Evolutionary conservation across 257 asterid genomes (phyloP).

Genomic region (Eucommia ulmoides): DNA sequence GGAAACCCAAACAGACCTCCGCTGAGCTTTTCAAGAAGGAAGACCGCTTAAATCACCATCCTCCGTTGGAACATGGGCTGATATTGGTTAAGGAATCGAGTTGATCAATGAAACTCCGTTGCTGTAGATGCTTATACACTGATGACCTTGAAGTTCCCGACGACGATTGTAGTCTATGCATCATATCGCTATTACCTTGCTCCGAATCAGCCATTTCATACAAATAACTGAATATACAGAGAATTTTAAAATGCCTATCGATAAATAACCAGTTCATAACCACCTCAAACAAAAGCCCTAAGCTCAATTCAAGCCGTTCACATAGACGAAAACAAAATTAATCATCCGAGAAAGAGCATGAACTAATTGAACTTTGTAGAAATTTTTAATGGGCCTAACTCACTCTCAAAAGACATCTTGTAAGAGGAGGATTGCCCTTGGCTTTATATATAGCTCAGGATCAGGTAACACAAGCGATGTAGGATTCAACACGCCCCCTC

Average conservation of each 20-base stretch:
- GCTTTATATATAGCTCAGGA: too few relatives aligned
- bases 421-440: too few relatives aligned
- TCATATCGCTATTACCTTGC: slow-evolving; percentile 34
- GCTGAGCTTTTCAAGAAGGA: slow-evolving; percentile 47
- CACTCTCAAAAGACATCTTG: too few relatives aligned
- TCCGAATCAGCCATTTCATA: slow-evolving; percentile 48
- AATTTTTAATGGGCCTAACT: too few relatives aligned
- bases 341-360: not conserved
- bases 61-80: not conserved
- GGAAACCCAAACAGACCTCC: slow-evolving; percentile 41
- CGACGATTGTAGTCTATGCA: slow-evolving; percentile 69
- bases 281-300: not conserved
- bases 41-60: not conserved
- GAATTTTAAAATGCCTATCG: slow-evolving; percentile 4
- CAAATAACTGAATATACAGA: not conserved
- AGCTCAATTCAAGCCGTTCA: too few relatives aligned
- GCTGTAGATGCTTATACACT: slow-evolving; percentile 22
- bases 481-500: too few relatives aligned
- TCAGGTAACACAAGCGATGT: too few relatives aligned
- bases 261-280: not conserved
- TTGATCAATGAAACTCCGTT: slow-evolving; percentile 33
- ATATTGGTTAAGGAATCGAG: slow-evolving; percentile 1
- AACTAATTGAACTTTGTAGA: not conserved
- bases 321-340: too few relatives aligned
- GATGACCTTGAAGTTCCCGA: slow-evolving; percentile 69